These are phyloP conservation scores for Coprinellus micaceus DNA, from an alignment of 768 basidiomycete genomes.

Conservation along the genomic window DNA sequence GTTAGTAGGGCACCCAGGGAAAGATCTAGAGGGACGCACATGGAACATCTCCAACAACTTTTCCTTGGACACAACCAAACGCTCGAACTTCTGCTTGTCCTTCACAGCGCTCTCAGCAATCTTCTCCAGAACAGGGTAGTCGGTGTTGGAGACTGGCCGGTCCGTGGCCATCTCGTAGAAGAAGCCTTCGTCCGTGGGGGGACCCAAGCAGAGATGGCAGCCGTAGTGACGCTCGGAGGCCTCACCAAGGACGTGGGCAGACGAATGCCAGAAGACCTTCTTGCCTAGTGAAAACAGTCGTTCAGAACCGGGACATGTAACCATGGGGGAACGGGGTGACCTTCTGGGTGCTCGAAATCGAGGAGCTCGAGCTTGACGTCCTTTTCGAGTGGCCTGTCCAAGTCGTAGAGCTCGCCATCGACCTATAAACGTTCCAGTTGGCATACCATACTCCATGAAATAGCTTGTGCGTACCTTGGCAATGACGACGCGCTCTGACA, in stretches of 20 bases:
- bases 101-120: conserved; percentile 84
- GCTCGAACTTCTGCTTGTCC: conserved; percentile 96
- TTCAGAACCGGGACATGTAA: background rate
- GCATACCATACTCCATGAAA: background rate
- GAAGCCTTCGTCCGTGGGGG: conserved; percentile 97
- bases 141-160: conserved; percentile 73
- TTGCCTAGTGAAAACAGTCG: conserved; percentile 53
- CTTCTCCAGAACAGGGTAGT: conserved; percentile 89
- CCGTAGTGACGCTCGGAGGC: conserved; percentile 95
- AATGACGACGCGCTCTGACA: conserved; percentile 88
- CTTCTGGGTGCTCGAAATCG: conserved; percentile 91
- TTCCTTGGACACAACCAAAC: conserved; percentile 90
- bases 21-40: conserved; percentile 42
- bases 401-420: conserved; percentile 86
- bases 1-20: no score
- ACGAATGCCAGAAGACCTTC: conserved; percentile 99
- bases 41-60: conserved; percentile 95
- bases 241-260: conserved; percentile 96
- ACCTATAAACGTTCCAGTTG: conserved; percentile 46
- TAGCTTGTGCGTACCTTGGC: conserved; percentile 84
- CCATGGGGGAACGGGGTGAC: conserved; percentile 29
- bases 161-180: conserved; percentile 99
- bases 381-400: conserved; percentile 89
- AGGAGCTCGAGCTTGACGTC: conserved; percentile 79
- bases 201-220: conserved; percentile 94